Evolutionary conservation across 306 rosid genomes (phyloP).

Genomic region (Neltuma alba): DNA sequence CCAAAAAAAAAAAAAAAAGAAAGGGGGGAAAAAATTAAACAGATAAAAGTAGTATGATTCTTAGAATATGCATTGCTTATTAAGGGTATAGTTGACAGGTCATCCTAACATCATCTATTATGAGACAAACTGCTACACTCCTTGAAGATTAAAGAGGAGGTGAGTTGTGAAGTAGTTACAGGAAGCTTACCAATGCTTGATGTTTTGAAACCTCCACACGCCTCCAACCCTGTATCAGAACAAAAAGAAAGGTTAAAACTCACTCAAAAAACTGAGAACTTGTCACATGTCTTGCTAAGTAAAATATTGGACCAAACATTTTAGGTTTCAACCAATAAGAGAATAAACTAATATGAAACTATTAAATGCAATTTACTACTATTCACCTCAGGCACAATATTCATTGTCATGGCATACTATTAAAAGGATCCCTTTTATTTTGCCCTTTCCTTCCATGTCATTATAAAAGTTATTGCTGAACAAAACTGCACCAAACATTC

Average conservation of each 20-base stretch:
- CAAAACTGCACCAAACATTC: too few species aligned
- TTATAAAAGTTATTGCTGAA: too few species aligned
- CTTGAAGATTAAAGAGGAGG: neutral
- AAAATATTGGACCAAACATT: neutral
- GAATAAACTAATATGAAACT: neutral
- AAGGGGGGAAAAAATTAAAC: neutral
- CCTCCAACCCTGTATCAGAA: slow-evolving; percentile 18
- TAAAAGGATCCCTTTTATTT: neutral
- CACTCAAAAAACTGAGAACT: slow-evolving; percentile 16
- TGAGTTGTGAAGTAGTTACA: too few species aligned
- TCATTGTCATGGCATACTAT: too few species aligned
- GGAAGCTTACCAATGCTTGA: slow-evolving; percentile 79
- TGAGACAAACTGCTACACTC: neutral
- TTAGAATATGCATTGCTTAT: slow-evolving; percentile 13
- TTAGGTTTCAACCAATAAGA: neutral
- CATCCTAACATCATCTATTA: slow-evolving; percentile 24
- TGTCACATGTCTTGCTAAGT: slow-evolving; percentile 27
- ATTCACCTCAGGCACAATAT: too few species aligned
- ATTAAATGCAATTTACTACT: slow-evolving; percentile 28
- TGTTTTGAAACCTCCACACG: too few species aligned
- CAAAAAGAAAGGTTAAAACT: neutral
- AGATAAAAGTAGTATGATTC: slow-evolving; percentile 23
- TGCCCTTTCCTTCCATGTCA: neutral
- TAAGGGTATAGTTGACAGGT: slow-evolving; percentile 29
- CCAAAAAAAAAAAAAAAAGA: too few species aligned